These are phyloP conservation scores for Cryptococcus wingfieldii DNA, from an alignment of 1,284 basidiomycete species.

Conservation along the genomic window DNA sequence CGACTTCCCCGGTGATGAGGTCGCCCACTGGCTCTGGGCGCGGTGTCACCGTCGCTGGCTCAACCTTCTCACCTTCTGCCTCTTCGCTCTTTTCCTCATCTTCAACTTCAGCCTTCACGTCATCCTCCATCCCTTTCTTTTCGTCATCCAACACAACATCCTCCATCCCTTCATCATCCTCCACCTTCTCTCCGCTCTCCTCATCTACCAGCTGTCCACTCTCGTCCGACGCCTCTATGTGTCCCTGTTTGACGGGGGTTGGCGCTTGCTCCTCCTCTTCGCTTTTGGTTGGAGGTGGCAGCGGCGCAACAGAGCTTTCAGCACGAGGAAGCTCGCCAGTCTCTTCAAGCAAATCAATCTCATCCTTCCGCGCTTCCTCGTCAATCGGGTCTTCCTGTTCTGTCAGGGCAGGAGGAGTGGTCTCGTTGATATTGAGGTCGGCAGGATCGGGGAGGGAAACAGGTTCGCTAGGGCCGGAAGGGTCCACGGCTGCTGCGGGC, in stretches of 20 bases:
- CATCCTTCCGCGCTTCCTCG: conserved; percentile 28
- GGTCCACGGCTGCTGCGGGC: too few relatives aligned
- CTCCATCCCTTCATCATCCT: background rate
- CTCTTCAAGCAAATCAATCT: conserved; percentile 38
- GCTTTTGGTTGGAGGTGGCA: conserved; percentile 2
- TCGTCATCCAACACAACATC: background rate
- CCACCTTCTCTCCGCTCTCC: background rate
- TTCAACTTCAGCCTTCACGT: background rate
- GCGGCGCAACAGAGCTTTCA: conserved; percentile 4
- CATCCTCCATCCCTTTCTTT: background rate
- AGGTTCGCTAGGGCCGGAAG: too few relatives aligned
- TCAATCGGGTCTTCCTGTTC: conserved; percentile 1
- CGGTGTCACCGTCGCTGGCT: background rate
- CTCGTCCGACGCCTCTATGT: background rate
- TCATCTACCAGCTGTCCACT: background rate
- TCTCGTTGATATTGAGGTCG: background rate
- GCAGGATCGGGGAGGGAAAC: background rate
- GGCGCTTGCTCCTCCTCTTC: background rate
- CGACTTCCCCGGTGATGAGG: background rate
- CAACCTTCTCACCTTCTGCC: background rate
- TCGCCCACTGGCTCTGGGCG: background rate
- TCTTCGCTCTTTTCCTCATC: background rate
- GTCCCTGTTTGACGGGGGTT: background rate
- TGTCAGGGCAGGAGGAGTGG: background rate
- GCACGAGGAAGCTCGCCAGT: conserved; percentile 21